Evolutionary conservation across 441 rosid species (phyloP).

Genomic region (Erodium chrysanthum): DNA sequence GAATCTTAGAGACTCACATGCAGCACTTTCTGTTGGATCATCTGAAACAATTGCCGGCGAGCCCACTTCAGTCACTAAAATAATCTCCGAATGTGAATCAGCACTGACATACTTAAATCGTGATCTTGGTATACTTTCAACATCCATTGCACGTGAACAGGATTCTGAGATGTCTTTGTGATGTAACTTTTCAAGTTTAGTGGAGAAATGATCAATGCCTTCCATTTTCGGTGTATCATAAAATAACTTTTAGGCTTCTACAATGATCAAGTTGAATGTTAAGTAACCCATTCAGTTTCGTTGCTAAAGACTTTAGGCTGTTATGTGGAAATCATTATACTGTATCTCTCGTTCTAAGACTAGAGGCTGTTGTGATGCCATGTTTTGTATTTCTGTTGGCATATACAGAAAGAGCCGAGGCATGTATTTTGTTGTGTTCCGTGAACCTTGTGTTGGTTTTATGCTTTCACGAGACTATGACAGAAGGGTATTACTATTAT

Average conservation of each 20-base stretch:
- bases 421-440: neutral
- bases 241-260: neutral
- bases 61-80: conserved; percentile 74
- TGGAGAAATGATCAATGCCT: neutral
- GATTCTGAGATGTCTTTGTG: conserved; percentile 35
- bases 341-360: neutral
- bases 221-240: neutral
- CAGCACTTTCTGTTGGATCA: conserved; percentile 82
- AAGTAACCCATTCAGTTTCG: neutral
- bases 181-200: conserved; percentile 10
- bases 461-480: neutral
- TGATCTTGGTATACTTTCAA: conserved; percentile 78
- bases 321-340: neutral
- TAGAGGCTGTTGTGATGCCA: neutral
- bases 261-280: neutral
- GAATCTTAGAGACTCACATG: conserved; percentile 85
- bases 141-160: conserved; percentile 73
- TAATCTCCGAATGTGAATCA: conserved; percentile 84
- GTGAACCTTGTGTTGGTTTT: neutral
- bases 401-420: neutral
- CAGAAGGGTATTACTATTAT: neutral
- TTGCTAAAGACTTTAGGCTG: neutral
- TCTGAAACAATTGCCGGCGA: conserved; percentile 72
- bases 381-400: neutral
- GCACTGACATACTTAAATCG: conserved; percentile 75